Evolutionary conservation across 768 basidiomycete species (phyloP).

Genomic region (Trametes coccinea): DNA sequence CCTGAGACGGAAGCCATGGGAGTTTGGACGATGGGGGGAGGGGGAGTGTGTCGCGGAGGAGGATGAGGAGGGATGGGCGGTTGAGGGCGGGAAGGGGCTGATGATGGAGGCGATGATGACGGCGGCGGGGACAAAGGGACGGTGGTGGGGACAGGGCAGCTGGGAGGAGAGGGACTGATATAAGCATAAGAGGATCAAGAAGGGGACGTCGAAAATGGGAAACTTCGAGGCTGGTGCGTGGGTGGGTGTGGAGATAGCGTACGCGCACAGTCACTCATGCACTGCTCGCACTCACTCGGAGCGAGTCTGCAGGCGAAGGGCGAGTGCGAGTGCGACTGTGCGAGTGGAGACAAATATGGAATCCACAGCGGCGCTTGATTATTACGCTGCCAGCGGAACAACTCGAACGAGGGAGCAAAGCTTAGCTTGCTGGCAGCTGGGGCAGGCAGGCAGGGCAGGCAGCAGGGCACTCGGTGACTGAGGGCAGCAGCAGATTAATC

Average conservation of each 20-base stretch:
- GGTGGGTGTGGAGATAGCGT: background rate
- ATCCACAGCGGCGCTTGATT: too few species aligned
- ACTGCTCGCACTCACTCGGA: background rate
- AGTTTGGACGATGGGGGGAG: background rate
- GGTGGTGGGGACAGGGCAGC: constrained; percentile 6
- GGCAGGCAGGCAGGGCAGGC: background rate
- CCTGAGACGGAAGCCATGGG: constrained; percentile 33
- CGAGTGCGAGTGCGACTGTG: background rate
- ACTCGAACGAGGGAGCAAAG: background rate
- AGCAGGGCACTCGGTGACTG: background rate
- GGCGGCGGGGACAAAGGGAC: constrained; percentile 22
- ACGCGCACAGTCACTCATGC: background rate
- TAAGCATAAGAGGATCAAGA: constrained; percentile 17
- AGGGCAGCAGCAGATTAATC: too few species aligned
- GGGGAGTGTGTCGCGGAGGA: constrained; percentile 7
- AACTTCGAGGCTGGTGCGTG: background rate
- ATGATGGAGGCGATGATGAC: background rate
- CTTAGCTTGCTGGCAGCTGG: too few species aligned
- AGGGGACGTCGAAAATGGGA: background rate
- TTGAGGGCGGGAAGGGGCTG: constrained; percentile 2
- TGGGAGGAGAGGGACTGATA: constrained; percentile 17
- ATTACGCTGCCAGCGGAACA: too few species aligned
- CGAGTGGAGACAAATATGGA: too few species aligned
- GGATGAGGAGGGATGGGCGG: background rate
- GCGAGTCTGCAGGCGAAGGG: background rate